Percentiles rank a stretch among this genome's conserved stretches.
Evolutionary conservation across 2,329 filamentous ascomycete genomes (phyloP).

Genomic region (Zopfia rhizophila): DNA sequence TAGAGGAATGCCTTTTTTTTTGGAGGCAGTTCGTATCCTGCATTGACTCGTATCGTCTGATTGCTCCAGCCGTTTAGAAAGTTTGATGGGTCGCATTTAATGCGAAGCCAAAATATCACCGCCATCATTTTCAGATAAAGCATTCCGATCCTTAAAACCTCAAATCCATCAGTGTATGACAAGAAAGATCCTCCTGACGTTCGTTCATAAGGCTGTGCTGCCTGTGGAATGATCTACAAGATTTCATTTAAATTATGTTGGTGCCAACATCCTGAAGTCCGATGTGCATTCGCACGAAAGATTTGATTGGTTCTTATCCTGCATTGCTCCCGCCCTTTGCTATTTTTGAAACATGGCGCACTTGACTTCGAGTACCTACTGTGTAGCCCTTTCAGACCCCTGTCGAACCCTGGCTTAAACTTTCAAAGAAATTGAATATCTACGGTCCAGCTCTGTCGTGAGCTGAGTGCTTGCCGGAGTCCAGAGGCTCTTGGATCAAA

Average conservation of each 20-base stretch:
- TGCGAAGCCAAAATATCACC: constrained; percentile 1
- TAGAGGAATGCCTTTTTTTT: constrained; percentile 11
- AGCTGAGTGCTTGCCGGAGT: no score
- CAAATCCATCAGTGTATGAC: no score
- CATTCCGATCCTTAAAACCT: no score
- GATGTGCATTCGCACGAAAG: not conserved
- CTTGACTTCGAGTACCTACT: constrained; percentile 8
- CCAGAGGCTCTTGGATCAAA: no score
- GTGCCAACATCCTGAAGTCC: constrained; percentile 10
- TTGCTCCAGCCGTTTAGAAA: constrained; percentile 5
- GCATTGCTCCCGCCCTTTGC: constrained; percentile 20
- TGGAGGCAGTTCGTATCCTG: constrained; percentile 26
- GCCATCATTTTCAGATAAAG: no score
- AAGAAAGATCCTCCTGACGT: constrained; percentile 12
- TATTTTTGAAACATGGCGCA: constrained; percentile 34
- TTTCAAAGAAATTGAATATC: no score
- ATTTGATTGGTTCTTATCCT: constrained; percentile 16
- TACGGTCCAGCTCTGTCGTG: no score
- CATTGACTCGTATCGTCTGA: constrained; percentile 18
- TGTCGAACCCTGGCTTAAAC: no score
- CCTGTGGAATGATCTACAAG: constrained; percentile 21
- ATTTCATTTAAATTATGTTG: constrained; percentile 17
- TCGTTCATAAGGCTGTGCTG: constrained; percentile 27
- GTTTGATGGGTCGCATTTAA: constrained; percentile 14
- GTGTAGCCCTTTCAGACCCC: no score